Percentiles rank a stretch among this genome's conserved stretches.
Conservation (phyloP, 371 early-diverging fungal species). For the Mortierella sp. region DNA sequence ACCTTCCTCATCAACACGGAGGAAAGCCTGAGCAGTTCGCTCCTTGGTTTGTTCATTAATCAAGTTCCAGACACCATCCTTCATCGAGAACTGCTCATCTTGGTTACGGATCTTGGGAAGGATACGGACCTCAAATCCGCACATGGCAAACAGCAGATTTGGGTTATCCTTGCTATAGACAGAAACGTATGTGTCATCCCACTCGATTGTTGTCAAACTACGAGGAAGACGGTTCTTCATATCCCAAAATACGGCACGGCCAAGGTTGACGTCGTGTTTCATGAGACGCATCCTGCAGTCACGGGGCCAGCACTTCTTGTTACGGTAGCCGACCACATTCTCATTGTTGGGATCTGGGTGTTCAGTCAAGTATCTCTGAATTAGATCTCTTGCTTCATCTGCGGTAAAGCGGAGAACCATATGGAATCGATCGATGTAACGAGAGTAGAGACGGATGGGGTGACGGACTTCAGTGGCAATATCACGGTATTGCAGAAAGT, state of each 20-base stretch:
- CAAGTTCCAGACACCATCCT: slow-evolving; percentile 98
- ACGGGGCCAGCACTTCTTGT: slow-evolving; percentile 96
- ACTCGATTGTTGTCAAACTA: slow-evolving; percentile 96
- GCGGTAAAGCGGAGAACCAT: slow-evolving; percentile 95
- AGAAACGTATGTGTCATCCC: slow-evolving; percentile 96
- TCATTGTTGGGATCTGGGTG: slow-evolving; percentile 99
- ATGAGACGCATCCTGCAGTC: slow-evolving; percentile 99
- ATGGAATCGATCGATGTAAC: slow-evolving; percentile 95
- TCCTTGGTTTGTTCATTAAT: slow-evolving; percentile 97
- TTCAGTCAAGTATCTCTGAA: slow-evolving; percentile 97
- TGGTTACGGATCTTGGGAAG: slow-evolving; percentile 90
- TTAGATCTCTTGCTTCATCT: slow-evolving; percentile 94
- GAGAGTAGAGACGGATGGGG: slow-evolving; percentile 96
- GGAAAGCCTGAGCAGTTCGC: slow-evolving; percentile 96
- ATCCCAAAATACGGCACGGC: slow-evolving; percentile 98
- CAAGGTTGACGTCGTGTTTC: slow-evolving; percentile 98
- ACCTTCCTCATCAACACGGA: slow-evolving; percentile 95
- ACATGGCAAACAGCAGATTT: slow-evolving; percentile 89
- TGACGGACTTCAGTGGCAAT: slow-evolving; percentile 93
- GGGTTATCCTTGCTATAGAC: slow-evolving; percentile 98
- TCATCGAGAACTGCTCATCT: slow-evolving; percentile 90
- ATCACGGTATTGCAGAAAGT: slow-evolving; percentile 97
- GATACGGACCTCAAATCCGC: slow-evolving; percentile 92
- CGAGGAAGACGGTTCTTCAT: slow-evolving; percentile 98
- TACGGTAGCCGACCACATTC: slow-evolving; percentile 98